Evolutionary conservation across 2,329 filamentous ascomycete species (phyloP).

Genomic region (Setomelanomma holmii): DNA sequence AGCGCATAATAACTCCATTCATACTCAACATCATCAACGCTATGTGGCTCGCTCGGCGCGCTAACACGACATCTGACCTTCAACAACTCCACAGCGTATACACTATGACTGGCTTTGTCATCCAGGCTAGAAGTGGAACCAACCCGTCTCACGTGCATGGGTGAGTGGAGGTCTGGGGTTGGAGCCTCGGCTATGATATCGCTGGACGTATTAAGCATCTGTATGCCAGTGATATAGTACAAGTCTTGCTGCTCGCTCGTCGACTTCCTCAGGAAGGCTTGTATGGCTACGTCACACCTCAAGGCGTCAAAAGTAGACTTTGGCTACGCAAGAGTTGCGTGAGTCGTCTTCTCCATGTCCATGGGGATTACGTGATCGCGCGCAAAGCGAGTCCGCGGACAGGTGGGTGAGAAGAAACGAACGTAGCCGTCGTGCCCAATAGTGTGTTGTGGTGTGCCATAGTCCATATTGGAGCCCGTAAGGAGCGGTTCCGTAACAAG

Average conservation of each 20-base stretch:
- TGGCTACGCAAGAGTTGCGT: slow-evolving; percentile 25
- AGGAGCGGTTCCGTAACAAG: slow-evolving; percentile 34
- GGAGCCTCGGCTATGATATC: slow-evolving; percentile 16
- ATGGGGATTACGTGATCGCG: too few relatives aligned
- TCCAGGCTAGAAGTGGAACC: slow-evolving; percentile 27
- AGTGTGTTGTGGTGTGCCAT: slow-evolving; percentile 14
- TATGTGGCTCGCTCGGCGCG: slow-evolving; percentile 31
- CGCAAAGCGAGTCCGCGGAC: too few relatives aligned
- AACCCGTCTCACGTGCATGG: slow-evolving; percentile 28
- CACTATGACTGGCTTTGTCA: too few relatives aligned
- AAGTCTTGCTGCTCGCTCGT: slow-evolving; percentile 54
- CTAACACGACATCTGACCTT: slow-evolving; percentile 38
- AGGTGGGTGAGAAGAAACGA: too few relatives aligned
- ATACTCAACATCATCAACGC: slow-evolving; percentile 36
- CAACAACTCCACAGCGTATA: slow-evolving; percentile 31
- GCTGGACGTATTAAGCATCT: too few relatives aligned
- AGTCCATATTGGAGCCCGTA: slow-evolving; percentile 3
- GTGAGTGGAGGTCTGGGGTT: slow-evolving; percentile 15
- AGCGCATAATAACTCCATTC: slow-evolving; percentile 35
- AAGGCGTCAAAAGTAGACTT: slow-evolving; percentile 31
- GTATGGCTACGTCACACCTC: slow-evolving; percentile 24
- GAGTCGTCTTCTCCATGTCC: too few relatives aligned
- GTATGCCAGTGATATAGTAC: slow-evolving; percentile 52
- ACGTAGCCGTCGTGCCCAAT: too few relatives aligned
- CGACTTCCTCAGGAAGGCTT: slow-evolving; percentile 30